A percentile compares a stretch with the other conserved stretches of the same genome.
Conservation (phyloP, 352 stramenopile species). For the Elongisporangium anandrum region DNA sequence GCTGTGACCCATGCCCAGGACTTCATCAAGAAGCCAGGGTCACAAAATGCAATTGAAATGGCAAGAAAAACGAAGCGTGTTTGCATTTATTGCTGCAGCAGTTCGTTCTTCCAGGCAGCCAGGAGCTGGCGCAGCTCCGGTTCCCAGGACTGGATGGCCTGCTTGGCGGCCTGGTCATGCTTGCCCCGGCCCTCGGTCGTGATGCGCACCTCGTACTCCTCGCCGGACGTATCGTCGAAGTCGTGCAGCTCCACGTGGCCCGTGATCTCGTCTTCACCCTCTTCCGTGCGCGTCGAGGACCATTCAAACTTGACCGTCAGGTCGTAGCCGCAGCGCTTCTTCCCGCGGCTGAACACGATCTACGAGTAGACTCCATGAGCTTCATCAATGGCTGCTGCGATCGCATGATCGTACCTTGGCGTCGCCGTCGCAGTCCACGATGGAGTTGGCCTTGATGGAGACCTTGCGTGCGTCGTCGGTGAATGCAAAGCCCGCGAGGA, state of each 20-base stretch:
- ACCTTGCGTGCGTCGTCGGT: conserved; percentile 39
- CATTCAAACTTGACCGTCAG: conserved; percentile 82
- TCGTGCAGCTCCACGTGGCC: conserved; percentile 78
- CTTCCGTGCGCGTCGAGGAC: conserved; percentile 27
- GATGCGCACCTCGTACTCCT: conserved; percentile 75
- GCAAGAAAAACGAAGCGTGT: neutral
- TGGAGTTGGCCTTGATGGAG: conserved; percentile 52
- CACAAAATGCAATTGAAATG: neutral
- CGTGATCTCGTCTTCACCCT: conserved; percentile 39
- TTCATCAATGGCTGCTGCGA: neutral
- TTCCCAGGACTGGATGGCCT: conserved; percentile 55
- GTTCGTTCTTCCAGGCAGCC: conserved; percentile 66
- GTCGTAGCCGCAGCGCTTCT: conserved; percentile 85
- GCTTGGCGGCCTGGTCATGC: conserved; percentile 49
- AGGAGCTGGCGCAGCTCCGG: conserved; percentile 60
- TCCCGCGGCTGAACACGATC: conserved; percentile 77
- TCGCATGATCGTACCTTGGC: conserved; percentile 47
- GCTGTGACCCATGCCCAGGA: neutral
- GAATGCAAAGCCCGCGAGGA: conserved; percentile 57
- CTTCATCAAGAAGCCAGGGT: neutral
- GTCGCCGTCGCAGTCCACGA: conserved; percentile 71
- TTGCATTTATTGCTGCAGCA: conserved; percentile 67
- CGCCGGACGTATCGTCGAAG: conserved; percentile 81
- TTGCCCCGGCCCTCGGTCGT: conserved; percentile 39
- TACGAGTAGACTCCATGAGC: conserved; percentile 5